These are phyloP conservation scores for Diplocarpon rosae DNA, from an alignment of 2,329 filamentous ascomycete genomes.

Conservation along the genomic window DNA sequence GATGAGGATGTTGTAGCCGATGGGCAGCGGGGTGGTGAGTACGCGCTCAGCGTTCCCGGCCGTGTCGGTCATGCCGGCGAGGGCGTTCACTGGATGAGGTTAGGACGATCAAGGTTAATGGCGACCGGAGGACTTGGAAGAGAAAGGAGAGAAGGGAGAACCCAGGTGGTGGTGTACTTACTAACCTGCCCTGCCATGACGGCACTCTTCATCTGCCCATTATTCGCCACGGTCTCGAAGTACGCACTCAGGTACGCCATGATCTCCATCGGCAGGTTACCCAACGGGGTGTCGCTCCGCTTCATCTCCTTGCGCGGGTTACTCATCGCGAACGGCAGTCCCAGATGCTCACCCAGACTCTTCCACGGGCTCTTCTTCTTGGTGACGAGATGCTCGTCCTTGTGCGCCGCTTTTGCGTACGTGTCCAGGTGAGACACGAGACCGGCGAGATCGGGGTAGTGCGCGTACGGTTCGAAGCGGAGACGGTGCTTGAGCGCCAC, in stretches of 20 bases:
- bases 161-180: constrained; percentile 9
- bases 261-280: constrained; percentile 74
- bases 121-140: background rate
- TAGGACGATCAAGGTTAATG: background rate
- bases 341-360: constrained; percentile 58
- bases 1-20: constrained; percentile 76
- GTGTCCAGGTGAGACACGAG: constrained; percentile 67
- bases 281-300: constrained; percentile 58
- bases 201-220: constrained; percentile 28
- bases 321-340: constrained; percentile 62
- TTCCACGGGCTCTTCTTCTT: constrained; percentile 38
- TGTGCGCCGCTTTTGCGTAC: constrained; percentile 49
- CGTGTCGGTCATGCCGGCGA: constrained; percentile 59
- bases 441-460: constrained; percentile 62
- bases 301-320: constrained; percentile 74
- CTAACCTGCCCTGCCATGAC: constrained; percentile 21
- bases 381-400: constrained; percentile 31
- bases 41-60: constrained; percentile 66
- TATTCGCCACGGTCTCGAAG: constrained; percentile 20
- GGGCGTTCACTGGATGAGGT: constrained; percentile 16
- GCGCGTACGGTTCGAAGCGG: constrained; percentile 71
- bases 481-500: constrained; percentile 70
- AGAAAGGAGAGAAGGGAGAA: constrained; percentile 19
- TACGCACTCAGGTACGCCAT: constrained; percentile 53
- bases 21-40: constrained; percentile 69